Evolutionary conservation across 164 flowering plant genomes (phyloP), one percentile per base, ranked within the genome.

Genomic region (Platanus orientalis): DNA sequence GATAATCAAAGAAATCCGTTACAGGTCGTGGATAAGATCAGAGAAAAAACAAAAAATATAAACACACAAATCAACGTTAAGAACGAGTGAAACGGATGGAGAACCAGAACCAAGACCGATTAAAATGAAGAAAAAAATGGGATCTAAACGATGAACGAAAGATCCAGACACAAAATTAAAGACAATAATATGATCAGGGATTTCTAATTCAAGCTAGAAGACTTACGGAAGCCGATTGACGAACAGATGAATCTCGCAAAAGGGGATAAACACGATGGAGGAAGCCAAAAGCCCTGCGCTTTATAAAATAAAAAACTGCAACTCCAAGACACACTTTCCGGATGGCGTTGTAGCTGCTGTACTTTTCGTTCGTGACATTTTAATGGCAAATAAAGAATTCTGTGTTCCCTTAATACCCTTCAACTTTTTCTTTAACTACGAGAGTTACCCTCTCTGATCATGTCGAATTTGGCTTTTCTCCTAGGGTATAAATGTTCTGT

Each of bases 331-430:
- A 42, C 64, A 34, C 61, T 19, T 63, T 65, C 57, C 58, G 62
- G 62, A 57, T 65, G 61, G 61, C 69, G 49, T 51, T 67, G 52
- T 42, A 21, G 34, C 60, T 53, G 64, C 54, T 53, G 48, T 62
- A 57, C 49, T 50, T 59, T 42, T 14, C 47, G 21, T 58, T 34
- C 26, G 45, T 44, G 54, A 42, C 60, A 25, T 39, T 60, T n/a
- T n/a, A n/a, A n/a, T n/a, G n/a, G n/a, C 60, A 60, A n/a, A n/a
- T n/a, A n/a, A 67, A 60, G 54, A 60, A 52, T 53, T 23, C n/a
- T 29, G 17, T 40, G 10, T 66, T 58, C 63, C 57, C 9, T 50
- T 34, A 36, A 58, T 52, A 48, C 63, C 69, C 69, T 39, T 20
- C 7, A 6, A 11, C n/a, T 50, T 39, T 25, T 6, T 9, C 21